Percentiles rank a stretch among this genome's conserved stretches.
These are phyloP conservation scores for Suillus americanus DNA, from an alignment of 768 basidiomycete genomes.

Conservation along the genomic window DNA sequence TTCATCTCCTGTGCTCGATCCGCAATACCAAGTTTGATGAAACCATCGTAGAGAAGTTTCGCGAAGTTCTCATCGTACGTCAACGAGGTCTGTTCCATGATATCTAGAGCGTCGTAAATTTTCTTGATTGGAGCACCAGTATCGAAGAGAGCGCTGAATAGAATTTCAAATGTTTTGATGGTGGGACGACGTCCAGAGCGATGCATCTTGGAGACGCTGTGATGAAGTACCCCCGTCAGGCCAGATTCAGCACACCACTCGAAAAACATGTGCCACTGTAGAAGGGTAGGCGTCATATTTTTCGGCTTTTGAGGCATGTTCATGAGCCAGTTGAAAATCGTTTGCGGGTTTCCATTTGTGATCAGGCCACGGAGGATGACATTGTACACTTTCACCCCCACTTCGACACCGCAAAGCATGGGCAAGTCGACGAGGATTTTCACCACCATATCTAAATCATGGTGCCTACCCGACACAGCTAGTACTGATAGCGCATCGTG, in stretches of 20 bases:
- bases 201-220: constrained; percentile 37
- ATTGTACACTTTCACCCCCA: constrained; percentile 48
- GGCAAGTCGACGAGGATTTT: constrained; percentile 51
- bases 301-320: constrained; percentile 54
- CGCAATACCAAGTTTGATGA: constrained; percentile 38
- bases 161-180: constrained; percentile 46
- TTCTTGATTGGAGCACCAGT: constrained; percentile 29
- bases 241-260: constrained; percentile 35
- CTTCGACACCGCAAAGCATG: constrained; percentile 43
- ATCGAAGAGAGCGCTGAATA: constrained; percentile 45
- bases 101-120: constrained; percentile 43
- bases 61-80: constrained; percentile 44
- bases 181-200: constrained; percentile 41
- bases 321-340: constrained; percentile 50
- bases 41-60: constrained; percentile 41
- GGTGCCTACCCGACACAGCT: constrained; percentile 49
- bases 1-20: constrained; percentile 39
- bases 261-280: constrained; percentile 58
- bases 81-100: constrained; percentile 46
- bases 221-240: constrained; percentile 25
- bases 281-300: constrained; percentile 42
- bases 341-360: constrained; percentile 40
- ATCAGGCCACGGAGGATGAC: constrained; percentile 50
- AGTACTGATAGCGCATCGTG: constrained; percentile 43
- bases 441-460: constrained; percentile 55